A percentile compares a stretch with the other conserved stretches of the same genome.
phyloP scores from a whole-genome alignment of 306 rosid species.

The Vigna radiata region DNA sequence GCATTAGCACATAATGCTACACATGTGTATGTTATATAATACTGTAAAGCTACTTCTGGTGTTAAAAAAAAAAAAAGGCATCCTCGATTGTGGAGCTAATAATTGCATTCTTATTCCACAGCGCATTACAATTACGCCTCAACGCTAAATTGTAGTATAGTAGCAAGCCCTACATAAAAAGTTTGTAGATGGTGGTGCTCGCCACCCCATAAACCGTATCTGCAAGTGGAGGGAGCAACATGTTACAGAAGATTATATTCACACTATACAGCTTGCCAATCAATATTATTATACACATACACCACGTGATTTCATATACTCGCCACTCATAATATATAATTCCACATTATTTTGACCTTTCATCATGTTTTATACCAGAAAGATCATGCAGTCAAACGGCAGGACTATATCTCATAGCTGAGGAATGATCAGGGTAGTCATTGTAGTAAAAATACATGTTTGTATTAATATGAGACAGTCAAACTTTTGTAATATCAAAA shows the following conservation, averaged over 20 bases:
- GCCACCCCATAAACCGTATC: not conserved
- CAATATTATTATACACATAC: not conserved
- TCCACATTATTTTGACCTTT: not conserved
- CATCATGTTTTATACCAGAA: not conserved
- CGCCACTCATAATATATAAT: not conserved
- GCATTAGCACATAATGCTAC: too few species aligned
- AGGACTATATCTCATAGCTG: too few species aligned
- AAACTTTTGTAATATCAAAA: too few species aligned
- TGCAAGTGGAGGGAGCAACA: not conserved
- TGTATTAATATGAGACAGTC: too few species aligned
- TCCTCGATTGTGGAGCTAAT: not conserved
- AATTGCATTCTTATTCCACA: constrained; percentile 34
- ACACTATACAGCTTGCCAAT: not conserved
- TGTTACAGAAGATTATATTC: not conserved
- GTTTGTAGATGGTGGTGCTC: not conserved
- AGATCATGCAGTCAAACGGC: too few species aligned
- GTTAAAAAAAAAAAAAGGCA: too few species aligned
- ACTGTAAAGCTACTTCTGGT: not conserved
- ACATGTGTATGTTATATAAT: too few species aligned
- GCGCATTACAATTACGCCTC: not conserved
- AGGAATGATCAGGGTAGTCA: too few species aligned
- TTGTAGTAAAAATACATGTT: too few species aligned
- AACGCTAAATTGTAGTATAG: too few species aligned
- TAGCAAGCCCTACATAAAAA: not conserved
- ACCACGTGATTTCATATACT: not conserved